A percentile compares a stretch with the other conserved stretches of the same genome.
Evolutionary conservation across 805 yeast species (phyloP).

Genomic region (Saccharomycopsis schoenii): DNA sequence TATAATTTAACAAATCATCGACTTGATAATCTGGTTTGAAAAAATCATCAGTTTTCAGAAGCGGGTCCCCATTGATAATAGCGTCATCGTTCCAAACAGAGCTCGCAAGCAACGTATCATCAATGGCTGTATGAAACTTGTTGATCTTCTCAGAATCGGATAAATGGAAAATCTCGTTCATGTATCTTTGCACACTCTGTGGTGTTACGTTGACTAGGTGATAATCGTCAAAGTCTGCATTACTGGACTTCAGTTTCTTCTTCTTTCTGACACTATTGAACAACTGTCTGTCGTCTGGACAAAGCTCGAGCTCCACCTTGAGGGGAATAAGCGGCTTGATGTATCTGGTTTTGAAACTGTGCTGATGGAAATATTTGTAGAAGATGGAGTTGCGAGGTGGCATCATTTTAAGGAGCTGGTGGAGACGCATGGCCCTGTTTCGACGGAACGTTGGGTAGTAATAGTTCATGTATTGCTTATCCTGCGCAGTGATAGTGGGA

Average conservation of each 20-base stretch:
- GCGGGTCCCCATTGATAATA: not conserved
- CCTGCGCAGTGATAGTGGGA: not conserved
- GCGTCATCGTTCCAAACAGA: slow-evolving; percentile 1
- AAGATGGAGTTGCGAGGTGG: slow-evolving; percentile 15
- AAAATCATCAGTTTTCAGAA: not conserved
- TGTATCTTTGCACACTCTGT: not conserved
- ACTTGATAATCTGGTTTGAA: not conserved
- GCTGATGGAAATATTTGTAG: slow-evolving; percentile 9
- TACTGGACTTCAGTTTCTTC: slow-evolving; percentile 9
- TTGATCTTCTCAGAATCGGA: not conserved
- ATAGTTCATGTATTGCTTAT: not conserved
- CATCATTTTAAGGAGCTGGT: not conserved
- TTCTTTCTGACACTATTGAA: slow-evolving; percentile 16
- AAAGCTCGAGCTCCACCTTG: slow-evolving; percentile 5
- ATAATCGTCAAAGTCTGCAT: slow-evolving; percentile 36
- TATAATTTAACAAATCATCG: not conserved
- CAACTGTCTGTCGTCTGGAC: slow-evolving; percentile 9
- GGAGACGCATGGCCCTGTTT: not conserved
- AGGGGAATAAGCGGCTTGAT: slow-evolving; percentile 8
- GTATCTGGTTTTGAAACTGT: slow-evolving; percentile 12
- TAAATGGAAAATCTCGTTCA: not conserved
- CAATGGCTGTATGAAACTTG: not conserved
- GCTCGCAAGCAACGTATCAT: not conserved
- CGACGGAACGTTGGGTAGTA: not conserved
- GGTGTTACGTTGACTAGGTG: not conserved